Percentiles rank a stretch among this genome's conserved stretches.
phyloP scores from a whole-genome alignment of 2,329 filamentous ascomycete genomes.

The Diaporthe ilicicola region DNA sequence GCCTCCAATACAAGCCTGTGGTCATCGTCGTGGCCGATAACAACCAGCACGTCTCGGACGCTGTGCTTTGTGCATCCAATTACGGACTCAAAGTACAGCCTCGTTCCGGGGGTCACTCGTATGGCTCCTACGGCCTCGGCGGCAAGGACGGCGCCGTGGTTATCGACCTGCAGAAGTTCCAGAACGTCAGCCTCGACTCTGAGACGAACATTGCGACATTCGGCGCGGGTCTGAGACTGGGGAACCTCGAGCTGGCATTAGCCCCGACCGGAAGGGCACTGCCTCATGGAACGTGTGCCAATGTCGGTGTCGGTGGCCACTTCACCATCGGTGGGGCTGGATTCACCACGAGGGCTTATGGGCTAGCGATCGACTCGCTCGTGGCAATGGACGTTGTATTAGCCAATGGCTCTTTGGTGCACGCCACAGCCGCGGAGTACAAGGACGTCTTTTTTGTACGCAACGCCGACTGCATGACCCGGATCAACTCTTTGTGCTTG shows the following conservation, averaged over 20 bases:
- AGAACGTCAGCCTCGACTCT: conserved; percentile 44
- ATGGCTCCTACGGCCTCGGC: conserved; percentile 57
- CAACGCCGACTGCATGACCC: background rate
- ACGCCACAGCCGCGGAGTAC: conserved; percentile 33
- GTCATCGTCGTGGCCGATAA: conserved; percentile 44
- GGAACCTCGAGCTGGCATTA: conserved; percentile 50
- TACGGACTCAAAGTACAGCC: conserved; percentile 57
- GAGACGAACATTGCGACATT: conserved; percentile 45
- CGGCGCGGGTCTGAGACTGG: conserved; percentile 52
- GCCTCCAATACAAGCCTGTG: conserved; percentile 42
- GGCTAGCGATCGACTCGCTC: conserved; percentile 59
- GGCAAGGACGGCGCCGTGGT: conserved; percentile 52
- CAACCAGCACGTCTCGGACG: conserved; percentile 50
- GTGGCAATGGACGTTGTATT: conserved; percentile 57
- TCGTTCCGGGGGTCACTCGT: conserved; percentile 62
- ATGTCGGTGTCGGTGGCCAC: conserved; percentile 56
- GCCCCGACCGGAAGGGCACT: conserved; percentile 47
- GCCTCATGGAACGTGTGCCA: conserved; percentile 54
- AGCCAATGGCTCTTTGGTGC: conserved; percentile 39
- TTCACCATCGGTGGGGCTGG: conserved; percentile 57
- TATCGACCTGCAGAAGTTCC: conserved; percentile 50
- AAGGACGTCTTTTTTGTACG: conserved; percentile 41
- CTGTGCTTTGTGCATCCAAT: conserved; percentile 54
- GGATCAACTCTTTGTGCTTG: background rate
- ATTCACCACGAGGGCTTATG: conserved; percentile 55